Conservation (phyloP, 129 eudicot genomes). For the Arctium lappa region DNA sequence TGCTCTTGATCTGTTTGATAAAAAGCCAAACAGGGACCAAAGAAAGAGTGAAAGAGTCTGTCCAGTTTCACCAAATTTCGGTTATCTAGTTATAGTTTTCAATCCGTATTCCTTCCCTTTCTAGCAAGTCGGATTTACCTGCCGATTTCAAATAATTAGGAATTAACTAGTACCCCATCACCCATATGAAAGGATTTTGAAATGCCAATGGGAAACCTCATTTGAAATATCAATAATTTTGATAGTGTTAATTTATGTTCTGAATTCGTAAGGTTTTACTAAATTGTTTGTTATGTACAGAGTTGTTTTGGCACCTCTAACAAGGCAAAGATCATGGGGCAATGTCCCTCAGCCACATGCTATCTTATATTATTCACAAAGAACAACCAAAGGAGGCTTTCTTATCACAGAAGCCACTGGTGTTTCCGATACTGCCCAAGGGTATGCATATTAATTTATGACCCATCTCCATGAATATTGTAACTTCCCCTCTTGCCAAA, state of each 20-base stretch:
- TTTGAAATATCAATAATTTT: background rate
- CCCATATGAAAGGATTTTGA: background rate
- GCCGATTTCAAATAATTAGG: background rate
- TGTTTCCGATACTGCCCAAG: slow-evolving; percentile 43
- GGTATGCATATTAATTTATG: slow-evolving; percentile 15
- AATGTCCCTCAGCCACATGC: slow-evolving; percentile 43
- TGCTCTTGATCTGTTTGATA: background rate
- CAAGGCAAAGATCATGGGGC: slow-evolving; percentile 32
- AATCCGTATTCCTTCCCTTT: background rate
- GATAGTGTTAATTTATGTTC: background rate
- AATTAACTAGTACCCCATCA: too few relatives aligned
- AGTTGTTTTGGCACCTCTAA: slow-evolving; percentile 40
- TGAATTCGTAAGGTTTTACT: background rate
- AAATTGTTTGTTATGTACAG: slow-evolving; percentile 2
- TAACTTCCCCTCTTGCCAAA: too few relatives aligned
- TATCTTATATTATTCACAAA: slow-evolving; percentile 36
- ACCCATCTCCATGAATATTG: too few relatives aligned
- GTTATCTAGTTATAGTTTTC: background rate
- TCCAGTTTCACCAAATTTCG: background rate
- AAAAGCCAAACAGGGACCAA: background rate
- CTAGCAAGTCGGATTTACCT: background rate
- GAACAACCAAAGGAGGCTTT: slow-evolving; percentile 43
- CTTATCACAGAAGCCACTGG: slow-evolving; percentile 41
- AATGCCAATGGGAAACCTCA: background rate
- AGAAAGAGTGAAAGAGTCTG: background rate